These are phyloP conservation scores for Myxozyma melibiosi DNA, from an alignment of 805 yeast genomes.

Conservation along the genomic window DNA sequence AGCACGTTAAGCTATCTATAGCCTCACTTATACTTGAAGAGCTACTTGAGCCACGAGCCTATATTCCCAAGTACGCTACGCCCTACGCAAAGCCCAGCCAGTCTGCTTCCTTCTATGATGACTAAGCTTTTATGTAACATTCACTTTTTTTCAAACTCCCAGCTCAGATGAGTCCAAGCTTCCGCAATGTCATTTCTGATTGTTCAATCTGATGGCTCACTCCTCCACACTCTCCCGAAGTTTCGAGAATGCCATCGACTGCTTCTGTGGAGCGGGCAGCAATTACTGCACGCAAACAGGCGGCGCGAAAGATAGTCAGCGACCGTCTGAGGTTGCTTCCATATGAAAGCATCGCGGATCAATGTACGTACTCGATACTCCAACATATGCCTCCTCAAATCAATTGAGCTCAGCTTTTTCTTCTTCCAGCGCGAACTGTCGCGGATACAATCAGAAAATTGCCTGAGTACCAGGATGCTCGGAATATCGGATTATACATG, in stretches of 20 bases:
- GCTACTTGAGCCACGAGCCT: too few relatives aligned
- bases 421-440: constrained; percentile 16
- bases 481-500: constrained; percentile 67
- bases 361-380: constrained; percentile 12
- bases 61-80: too few relatives aligned
- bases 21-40: too few relatives aligned
- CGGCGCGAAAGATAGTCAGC: background rate
- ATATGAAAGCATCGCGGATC: constrained; percentile 4
- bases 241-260: background rate
- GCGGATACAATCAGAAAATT: constrained; percentile 36
- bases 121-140: too few relatives aligned
- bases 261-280: background rate
- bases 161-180: too few relatives aligned
- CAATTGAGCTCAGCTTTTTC: background rate
- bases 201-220: too few relatives aligned
- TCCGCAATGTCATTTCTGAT: too few relatives aligned
- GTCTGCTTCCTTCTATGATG: too few relatives aligned
- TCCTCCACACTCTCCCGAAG: too few relatives aligned
- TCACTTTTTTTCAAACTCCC: too few relatives aligned
- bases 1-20: too few relatives aligned
- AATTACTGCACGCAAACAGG: background rate
- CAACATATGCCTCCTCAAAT: background rate
- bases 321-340: background rate
- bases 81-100: too few relatives aligned
- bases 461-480: constrained; percentile 50